These are phyloP conservation scores for Prunus campanulata DNA, from an alignment of 306 rosid species.

Conservation along the genomic window DNA sequence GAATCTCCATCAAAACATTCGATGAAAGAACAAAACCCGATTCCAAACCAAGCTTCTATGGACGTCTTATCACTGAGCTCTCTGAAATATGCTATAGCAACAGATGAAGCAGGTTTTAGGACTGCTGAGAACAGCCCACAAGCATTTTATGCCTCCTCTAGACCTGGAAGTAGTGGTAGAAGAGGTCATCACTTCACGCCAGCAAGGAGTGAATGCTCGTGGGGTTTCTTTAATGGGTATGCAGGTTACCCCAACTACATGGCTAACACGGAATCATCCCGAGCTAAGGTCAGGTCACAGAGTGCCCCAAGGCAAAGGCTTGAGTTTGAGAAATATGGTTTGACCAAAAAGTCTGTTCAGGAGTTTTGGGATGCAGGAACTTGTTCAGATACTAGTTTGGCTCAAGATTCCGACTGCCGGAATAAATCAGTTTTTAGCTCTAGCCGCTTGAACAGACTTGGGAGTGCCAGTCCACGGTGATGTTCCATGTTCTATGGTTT, in stretches of 20 bases:
- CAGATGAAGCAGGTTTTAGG: constrained; percentile 47
- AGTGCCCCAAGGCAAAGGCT: constrained; percentile 92
- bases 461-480: constrained; percentile 56
- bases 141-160: constrained; percentile 55
- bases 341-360: constrained; percentile 38
- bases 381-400: constrained; percentile 37
- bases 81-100: constrained; percentile 38
- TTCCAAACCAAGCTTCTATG: constrained; percentile 40
- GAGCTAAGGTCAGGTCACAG: constrained; percentile 87
- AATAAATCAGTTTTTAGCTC: constrained; percentile 34
- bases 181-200: constrained; percentile 68
- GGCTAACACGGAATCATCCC: constrained; percentile 83
- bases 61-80: constrained; percentile 33
- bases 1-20: constrained; percentile 62
- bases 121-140: constrained; percentile 68
- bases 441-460: constrained; percentile 44
- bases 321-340: constrained; percentile 61
- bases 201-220: constrained; percentile 69
- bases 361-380: constrained; percentile 54
- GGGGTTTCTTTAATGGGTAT: constrained; percentile 60
- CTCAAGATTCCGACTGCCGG: constrained; percentile 35
- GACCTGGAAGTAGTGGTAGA: constrained; percentile 55
- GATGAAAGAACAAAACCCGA: constrained; percentile 31
- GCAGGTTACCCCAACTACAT: constrained; percentile 73
- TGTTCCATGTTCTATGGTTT: background rate